Evolutionary conservation across 2,329 filamentous ascomycete species (phyloP).

Genomic region (Epicoccum nigrum): DNA sequence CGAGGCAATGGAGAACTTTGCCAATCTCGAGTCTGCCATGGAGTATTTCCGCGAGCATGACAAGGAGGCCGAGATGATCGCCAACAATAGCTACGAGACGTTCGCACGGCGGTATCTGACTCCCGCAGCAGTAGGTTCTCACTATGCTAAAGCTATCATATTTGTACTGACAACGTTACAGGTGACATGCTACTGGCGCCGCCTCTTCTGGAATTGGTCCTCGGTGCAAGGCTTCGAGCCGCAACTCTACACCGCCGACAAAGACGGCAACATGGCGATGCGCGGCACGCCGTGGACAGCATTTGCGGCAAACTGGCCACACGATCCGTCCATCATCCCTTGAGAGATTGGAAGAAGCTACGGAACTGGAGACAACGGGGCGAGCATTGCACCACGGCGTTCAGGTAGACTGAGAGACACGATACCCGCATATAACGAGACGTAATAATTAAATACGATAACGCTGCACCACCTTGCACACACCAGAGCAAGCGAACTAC

Average conservation of each 20-base stretch:
- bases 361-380: background rate
- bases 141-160: background rate
- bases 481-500: too few species aligned
- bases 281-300: constrained; percentile 43
- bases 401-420: background rate
- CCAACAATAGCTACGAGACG: constrained; percentile 39
- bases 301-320: constrained; percentile 44
- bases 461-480: too few species aligned
- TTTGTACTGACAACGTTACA: constrained; percentile 9
- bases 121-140: constrained; percentile 35
- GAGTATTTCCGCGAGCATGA: constrained; percentile 40
- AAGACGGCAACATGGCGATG: constrained; percentile 36
- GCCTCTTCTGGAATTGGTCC: constrained; percentile 39
- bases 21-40: constrained; percentile 40
- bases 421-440: constrained; percentile 1
- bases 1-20: constrained; percentile 40
- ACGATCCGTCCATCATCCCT: constrained; percentile 39
- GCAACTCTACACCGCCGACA: constrained; percentile 32
- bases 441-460: background rate
- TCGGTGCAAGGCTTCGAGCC: constrained; percentile 41
- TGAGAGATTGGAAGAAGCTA: constrained; percentile 10
- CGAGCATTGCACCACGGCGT: background rate
- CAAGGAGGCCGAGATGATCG: constrained; percentile 37
- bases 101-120: constrained; percentile 42
- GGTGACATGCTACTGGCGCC: constrained; percentile 45